Base-by-base conservation (phyloP, 257 asterid genomes). In the Capsicum baccatum region DNA sequence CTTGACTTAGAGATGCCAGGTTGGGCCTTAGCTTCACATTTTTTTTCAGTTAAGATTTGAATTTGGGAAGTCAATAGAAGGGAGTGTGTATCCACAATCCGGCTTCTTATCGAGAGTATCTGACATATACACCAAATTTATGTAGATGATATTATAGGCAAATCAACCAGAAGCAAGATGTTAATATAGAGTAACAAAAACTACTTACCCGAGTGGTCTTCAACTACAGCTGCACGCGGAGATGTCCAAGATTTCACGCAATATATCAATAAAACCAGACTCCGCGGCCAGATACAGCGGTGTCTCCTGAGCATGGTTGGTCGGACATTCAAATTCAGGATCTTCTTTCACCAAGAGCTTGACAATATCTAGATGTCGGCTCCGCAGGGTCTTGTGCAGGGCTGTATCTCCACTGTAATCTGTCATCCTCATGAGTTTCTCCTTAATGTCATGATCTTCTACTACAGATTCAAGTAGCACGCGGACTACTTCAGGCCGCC, bases 261-360 rank as follows among this genome's bases (percentile, higher is more conserved):
- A 83, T 58, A 44, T 37, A 8, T 16, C 71, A 56, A 1, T 9
- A 56, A 52, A 14, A 1, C 70, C 80, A 10, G 21, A 9, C 67
- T 87, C 87, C 1, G 71, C 82, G 0, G 85, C 89, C 17, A 87
- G 71, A 58, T 83, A 83, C 14, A 84, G 50, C 10, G 89, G 87
- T 4, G 89, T 84, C 64, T 79, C 85, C 83, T 10, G 17, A 54
- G 79, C 71, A 6, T 44, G 74, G 67, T 87, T 87, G 0, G 80
- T 63, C 7, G 69, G 73, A 74, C 35, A 63, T 44, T 15, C 10
- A 50, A 70, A 71, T 13, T 63, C 83, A 54, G 85, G 85, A 1
- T 76, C 58, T 55, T 6, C 87, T 55, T 55, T 55, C 85, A 7
- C 4, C 58, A n/a, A 55, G 58, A 55, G 17, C 12, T 14, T 50